phyloP scores from a whole-genome alignment of 768 basidiomycete genomes.

The Udeniomyces megalosporus region DNA sequence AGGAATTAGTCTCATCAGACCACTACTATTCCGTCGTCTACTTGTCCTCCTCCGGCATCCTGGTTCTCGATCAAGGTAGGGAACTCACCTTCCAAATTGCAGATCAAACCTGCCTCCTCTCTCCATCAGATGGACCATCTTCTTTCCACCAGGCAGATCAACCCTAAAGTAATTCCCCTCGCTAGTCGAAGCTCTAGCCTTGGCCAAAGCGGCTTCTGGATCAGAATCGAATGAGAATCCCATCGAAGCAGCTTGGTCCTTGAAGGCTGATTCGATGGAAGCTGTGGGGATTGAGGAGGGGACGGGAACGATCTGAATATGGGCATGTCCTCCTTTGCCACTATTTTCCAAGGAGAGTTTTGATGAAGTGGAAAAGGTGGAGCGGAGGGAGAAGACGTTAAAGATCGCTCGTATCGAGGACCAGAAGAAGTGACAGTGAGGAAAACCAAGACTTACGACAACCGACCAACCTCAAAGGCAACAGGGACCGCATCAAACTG shows the following conservation, averaged over 20 bases:
- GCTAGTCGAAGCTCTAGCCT: constrained; percentile 33
- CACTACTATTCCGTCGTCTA: too few species aligned
- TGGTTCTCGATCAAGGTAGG: too few species aligned
- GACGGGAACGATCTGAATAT: constrained; percentile 62
- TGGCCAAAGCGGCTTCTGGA: constrained; percentile 44
- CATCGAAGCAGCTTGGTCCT: constrained; percentile 45
- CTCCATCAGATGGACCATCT: constrained; percentile 71
- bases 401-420: neutral
- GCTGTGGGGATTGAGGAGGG: constrained; percentile 43
- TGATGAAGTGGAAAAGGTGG: too few species aligned
- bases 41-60: too few species aligned
- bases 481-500: constrained; percentile 53
- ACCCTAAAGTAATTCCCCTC: constrained; percentile 73
- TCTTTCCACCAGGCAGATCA: constrained; percentile 69
- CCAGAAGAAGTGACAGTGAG: neutral
- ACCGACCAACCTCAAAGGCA: constrained; percentile 71
- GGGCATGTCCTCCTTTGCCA: constrained; percentile 83
- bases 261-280: constrained; percentile 54
- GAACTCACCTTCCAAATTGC: constrained; percentile 77
- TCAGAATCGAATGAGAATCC: constrained; percentile 65
- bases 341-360: neutral
- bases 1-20: neutral
- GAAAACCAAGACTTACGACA: constrained; percentile 31
- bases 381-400: neutral
- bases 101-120: constrained; percentile 64